Base-by-base conservation (phyloP, 2,329 filamentous ascomycete species). In the Fusarium nelsonii region DNA sequence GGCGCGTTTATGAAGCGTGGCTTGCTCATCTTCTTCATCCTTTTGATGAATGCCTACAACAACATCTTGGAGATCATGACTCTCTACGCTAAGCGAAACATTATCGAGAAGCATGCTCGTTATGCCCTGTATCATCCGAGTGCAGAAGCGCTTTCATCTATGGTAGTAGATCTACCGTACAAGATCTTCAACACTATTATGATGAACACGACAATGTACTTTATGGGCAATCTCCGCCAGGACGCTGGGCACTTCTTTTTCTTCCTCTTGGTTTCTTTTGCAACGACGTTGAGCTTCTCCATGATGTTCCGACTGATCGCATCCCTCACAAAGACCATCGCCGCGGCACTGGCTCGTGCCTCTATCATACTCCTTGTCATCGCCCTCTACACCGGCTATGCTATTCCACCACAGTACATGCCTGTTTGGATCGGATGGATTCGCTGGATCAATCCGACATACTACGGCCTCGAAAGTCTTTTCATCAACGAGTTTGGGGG, bases 181-280 rank as follows among this genome's bases (percentile, higher is more conserved):
- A 75, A 75, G 57, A 59, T 72, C 23, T 63, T 72, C 18, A 74
- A 74, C n/a, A 50, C 62, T 0, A 65, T 86, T 7, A 77, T 91
- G 48, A 64, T 74, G 54, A 75, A 73, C 11, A 63, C 63, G 0
- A 65, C 85, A 1, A 77, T 91, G 3, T 91, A 91, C 77, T 91
- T 91, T 75, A 86, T 92, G 86, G 86, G 86, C 0, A 86, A 89
- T 84, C 6, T 92, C 86, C 16, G 86, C 90, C 78, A 78, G 87
- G 51, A 84, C 83, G 63, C 89, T 0, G 82, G 81, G 0, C 75
- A 79, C 5, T 85, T 84, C 73, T 85, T 85, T 73, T 84, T 80
- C 67, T 85, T 82, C 66, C 74, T 81, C 2, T 65, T 85, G 2
- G 75, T 85, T n/a, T 80, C 81, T 8, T 82, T 90, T 72, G 75